phyloP scores from a whole-genome alignment of 2,329 filamentous ascomycete genomes.

The Tolypocladium ophioglossoides region DNA sequence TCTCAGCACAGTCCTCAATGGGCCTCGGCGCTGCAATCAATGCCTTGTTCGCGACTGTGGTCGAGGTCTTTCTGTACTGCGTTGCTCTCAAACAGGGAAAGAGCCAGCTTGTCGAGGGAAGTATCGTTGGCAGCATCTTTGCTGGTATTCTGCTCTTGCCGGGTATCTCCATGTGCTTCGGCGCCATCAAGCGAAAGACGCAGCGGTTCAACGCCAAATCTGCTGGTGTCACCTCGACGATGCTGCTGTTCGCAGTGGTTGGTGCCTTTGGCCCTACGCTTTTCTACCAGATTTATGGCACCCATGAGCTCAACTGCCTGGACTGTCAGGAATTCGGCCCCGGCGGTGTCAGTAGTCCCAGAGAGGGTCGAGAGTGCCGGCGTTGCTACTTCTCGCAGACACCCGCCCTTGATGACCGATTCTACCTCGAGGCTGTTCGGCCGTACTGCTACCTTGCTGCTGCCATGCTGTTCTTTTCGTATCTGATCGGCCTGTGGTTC shows the following conservation, averaged over 20 bases:
- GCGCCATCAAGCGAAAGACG: slow-evolving; percentile 93
- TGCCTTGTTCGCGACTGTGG: slow-evolving; percentile 93
- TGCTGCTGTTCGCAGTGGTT: slow-evolving; percentile 93
- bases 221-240: slow-evolving; percentile 92
- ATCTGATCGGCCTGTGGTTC: slow-evolving; percentile 89
- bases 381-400: slow-evolving; percentile 90
- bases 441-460: slow-evolving; percentile 91
- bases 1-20: slow-evolving; percentile 98
- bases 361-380: slow-evolving; percentile 62
- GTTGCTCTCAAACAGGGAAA: slow-evolving; percentile 89
- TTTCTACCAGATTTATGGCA: slow-evolving; percentile 98
- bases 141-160: slow-evolving; percentile 91
- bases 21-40: slow-evolving; percentile 94
- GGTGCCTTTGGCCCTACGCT: slow-evolving; percentile 90
- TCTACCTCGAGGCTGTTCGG: slow-evolving; percentile 82
- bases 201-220: slow-evolving; percentile 97
- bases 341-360: slow-evolving; percentile 19
- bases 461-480: slow-evolving; percentile 77
- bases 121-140: slow-evolving; percentile 95
- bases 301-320: slow-evolving; percentile 85
- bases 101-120: slow-evolving; percentile 85
- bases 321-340: slow-evolving; percentile 40
- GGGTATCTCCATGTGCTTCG: slow-evolving; percentile 96
- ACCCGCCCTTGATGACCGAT: slow-evolving; percentile 73
- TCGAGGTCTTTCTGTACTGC: slow-evolving; percentile 97